These are phyloP conservation scores for Astragalus membranaceus DNA, from an alignment of 306 rosid species.

Conservation along the genomic window DNA sequence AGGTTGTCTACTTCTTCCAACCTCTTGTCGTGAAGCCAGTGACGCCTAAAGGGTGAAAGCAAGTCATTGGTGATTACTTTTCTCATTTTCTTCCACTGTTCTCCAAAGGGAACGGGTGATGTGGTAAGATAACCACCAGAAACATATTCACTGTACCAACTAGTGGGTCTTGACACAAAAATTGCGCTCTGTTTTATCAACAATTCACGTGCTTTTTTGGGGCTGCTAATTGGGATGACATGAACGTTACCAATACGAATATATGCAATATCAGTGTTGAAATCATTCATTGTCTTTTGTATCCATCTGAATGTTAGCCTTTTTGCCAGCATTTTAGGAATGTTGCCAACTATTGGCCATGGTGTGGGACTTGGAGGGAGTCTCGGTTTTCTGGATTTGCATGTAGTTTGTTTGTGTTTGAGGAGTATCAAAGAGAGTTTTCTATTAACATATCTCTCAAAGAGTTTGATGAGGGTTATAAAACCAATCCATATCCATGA, in stretches of 20 bases:
- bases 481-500: no score
- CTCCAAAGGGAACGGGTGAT: no score
- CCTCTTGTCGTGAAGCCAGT: neutral
- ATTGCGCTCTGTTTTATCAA: neutral
- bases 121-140: slow-evolving; percentile 4
- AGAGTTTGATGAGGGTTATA: no score
- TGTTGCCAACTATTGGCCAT: no score
- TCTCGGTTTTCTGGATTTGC: no score
- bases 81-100: slow-evolving; percentile 14
- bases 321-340: no score
- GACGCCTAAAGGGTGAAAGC: neutral
- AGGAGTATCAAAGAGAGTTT: no score
- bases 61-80: neutral
- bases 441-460: no score
- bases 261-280: neutral
- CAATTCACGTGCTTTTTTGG: neutral
- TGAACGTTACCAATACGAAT: neutral
- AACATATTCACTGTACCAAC: neutral
- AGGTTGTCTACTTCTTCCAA: slow-evolving; percentile 16
- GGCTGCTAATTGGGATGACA: neutral
- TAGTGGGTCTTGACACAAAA: neutral
- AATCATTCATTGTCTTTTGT: neutral
- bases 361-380: no score
- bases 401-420: no score
- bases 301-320: neutral